Percentiles rank a stretch among this genome's conserved stretches.
Evolutionary conservation across 805 yeast genomes (phyloP).

Genomic region (Candida ipomoeae): DNA sequence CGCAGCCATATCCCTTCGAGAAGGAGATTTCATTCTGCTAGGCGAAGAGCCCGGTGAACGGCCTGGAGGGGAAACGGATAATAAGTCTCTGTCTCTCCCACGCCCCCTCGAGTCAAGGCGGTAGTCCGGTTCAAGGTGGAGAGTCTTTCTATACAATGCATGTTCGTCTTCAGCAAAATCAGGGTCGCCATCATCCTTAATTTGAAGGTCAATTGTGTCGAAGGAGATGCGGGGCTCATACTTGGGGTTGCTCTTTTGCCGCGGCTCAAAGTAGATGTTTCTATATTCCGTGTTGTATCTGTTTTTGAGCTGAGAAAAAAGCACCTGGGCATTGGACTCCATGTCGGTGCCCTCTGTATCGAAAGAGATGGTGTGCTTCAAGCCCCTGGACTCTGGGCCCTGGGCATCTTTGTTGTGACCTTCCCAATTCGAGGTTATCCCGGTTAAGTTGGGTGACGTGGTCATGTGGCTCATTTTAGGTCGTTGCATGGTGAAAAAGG

Average conservation of each 20-base stretch:
- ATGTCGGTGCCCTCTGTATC: not conserved
- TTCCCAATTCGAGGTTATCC: conserved; percentile 2
- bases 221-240: conserved; percentile 44
- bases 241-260: conserved; percentile 1
- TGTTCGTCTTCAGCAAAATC: conserved; percentile 19
- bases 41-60: conserved; percentile 22
- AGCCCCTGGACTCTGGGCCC: not conserved
- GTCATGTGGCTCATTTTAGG: conserved; percentile 13
- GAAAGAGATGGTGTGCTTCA: not conserved
- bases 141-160: conserved; percentile 14
- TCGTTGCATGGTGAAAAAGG: not conserved
- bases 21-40: conserved; percentile 14
- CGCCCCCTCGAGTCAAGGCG: conserved; percentile 14
- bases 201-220: conserved; percentile 47
- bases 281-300: conserved; percentile 16
- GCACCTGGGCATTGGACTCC: conserved; percentile 5
- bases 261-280: conserved; percentile 5
- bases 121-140: conserved; percentile 6
- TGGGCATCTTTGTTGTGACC: not conserved
- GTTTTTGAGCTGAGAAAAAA: conserved; percentile 9
- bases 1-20: conserved; percentile 11
- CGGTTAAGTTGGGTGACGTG: conserved; percentile 15
- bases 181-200: conserved; percentile 19
- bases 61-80: conserved; percentile 8
- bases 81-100: conserved; percentile 13